Evolutionary conservation across 2,329 filamentous ascomycete genomes (phyloP), one percentile per base, ranked within the genome.

Genomic region (Lachnellula cervina): DNA sequence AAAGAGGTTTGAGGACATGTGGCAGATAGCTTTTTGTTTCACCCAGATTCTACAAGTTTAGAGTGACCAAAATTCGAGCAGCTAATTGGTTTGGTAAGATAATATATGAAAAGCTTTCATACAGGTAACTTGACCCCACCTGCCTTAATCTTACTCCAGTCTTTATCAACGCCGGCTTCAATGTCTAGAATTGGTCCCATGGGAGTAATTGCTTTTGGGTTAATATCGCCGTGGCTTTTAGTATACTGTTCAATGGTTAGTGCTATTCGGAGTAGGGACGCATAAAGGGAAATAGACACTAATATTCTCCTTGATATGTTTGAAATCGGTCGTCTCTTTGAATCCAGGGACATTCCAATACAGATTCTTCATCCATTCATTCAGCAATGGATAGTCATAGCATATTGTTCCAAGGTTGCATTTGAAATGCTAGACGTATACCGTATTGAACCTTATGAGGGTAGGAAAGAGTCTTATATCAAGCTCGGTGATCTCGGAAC

Each of bases 151-250:
- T 60, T 64, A 42, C 44, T 62, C 59, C 59, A 63, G 44, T 65
- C 90, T 74, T 96, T 90, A 66, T 93, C 81, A 40, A 87, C 85
- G 63, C 87, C 75, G 4, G 81, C 82, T 71, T 97, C 67, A 59
- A 97, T 86, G 74, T 96, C 80, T 48, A 92, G 92, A 68, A 90
- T 65, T 7, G 93, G 93, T 0, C 93, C 93, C 38, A 95, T 71
- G 1, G 93, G 92, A 21, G 90, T 94, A 68, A 97, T 96, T 23
- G 78, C 76, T 51, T 76, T 71, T 13, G 84, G 84, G 71, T 88
- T 87, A 68, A 88, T 85, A 72, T 86, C 81, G 9, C 13, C 23
- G 70, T 86, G 82, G 69, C 77, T 87, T 81, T 96, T 97, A 77
- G 97, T 97, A 74, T 97, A 94, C 71, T 94, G 4, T 19, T 25